phyloP scores from a whole-genome alignment of 108 stramenopile genomes.

The Parmales sp. region DNA sequence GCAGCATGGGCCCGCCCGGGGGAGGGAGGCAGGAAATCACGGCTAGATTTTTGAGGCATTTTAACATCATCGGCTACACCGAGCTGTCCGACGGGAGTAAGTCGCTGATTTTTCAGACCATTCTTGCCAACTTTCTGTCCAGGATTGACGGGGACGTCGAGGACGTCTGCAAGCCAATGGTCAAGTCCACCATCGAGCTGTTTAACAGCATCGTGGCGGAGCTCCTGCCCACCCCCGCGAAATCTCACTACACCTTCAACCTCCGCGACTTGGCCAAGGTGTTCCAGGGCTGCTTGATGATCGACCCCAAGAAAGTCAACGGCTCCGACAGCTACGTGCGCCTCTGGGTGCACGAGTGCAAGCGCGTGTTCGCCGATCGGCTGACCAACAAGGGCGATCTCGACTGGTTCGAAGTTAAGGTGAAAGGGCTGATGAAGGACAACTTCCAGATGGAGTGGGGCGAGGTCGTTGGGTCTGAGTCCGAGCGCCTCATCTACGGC shows the following conservation, averaged over 20 bases:
- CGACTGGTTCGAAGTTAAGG: slow-evolving; percentile 35
- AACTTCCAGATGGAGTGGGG: slow-evolving; percentile 30
- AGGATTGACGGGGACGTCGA: slow-evolving; percentile 10
- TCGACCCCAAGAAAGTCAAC: slow-evolving; percentile 18
- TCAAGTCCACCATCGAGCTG: slow-evolving; percentile 32
- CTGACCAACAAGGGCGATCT: slow-evolving; percentile 42
- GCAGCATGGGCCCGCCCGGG: slow-evolving; percentile 62
- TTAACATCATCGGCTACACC: slow-evolving; percentile 55
- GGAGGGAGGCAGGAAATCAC: slow-evolving; percentile 44
- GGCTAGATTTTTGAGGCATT: slow-evolving; percentile 48
- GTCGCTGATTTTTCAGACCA: slow-evolving; percentile 42
- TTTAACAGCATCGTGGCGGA: slow-evolving; percentile 38
- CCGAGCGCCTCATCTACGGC: slow-evolving; percentile 31
- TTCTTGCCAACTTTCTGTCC: slow-evolving; percentile 37
- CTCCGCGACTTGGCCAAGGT: slow-evolving; percentile 57
- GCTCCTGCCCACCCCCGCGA: slow-evolving; percentile 46
- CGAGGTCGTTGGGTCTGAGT: slow-evolving; percentile 29
- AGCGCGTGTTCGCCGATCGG: slow-evolving; percentile 49
- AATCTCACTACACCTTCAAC: slow-evolving; percentile 66
- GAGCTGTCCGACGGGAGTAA: slow-evolving; percentile 46
- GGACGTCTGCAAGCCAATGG: slow-evolving; percentile 27
- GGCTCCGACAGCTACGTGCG: slow-evolving; percentile 31
- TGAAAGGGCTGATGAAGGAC: slow-evolving; percentile 12
- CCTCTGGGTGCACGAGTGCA: slow-evolving; percentile 49
- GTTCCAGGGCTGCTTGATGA: slow-evolving; percentile 52